A percentile compares a stretch with the other conserved stretches of the same genome.
phyloP scores from a whole-genome alignment of 2,329 filamentous ascomycete genomes.

The Mycosphaerella sp. region DNA sequence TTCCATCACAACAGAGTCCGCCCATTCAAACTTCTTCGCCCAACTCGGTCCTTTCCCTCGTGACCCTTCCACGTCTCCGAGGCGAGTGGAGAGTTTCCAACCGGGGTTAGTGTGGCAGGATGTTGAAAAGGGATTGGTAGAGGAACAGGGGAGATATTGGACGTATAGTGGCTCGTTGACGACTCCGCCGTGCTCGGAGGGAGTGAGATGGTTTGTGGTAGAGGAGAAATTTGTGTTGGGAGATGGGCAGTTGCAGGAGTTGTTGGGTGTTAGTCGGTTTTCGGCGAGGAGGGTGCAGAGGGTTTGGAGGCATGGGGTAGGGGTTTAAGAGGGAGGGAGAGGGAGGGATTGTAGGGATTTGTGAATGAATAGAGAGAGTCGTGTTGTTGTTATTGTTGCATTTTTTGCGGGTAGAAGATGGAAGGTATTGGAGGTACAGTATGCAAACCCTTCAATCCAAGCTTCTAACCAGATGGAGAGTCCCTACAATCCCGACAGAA shows the following conservation, averaged over 20 bases:
- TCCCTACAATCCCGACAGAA: too few species aligned
- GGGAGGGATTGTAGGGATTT: too few species aligned
- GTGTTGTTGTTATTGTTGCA: too few species aligned
- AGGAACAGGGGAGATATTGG: conserved; percentile 37
- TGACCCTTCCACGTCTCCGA: too few species aligned
- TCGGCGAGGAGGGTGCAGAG: conserved; percentile 40
- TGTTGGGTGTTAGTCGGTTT: conserved; percentile 42
- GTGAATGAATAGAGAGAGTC: too few species aligned
- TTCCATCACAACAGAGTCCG: conserved; percentile 22
- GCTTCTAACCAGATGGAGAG: too few species aligned
- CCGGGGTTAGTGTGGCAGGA: too few species aligned
- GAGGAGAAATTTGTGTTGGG: conserved; percentile 39
- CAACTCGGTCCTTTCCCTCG: conserved; percentile 28
- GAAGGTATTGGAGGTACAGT: too few species aligned
- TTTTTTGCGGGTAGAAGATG: too few species aligned
- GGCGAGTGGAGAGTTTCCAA: too few species aligned
- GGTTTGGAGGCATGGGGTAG: conserved; percentile 17
- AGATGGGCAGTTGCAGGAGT: conserved; percentile 44
- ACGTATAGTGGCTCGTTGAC: conserved; percentile 46
- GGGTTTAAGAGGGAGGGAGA: background rate
- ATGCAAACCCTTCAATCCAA: too few species aligned
- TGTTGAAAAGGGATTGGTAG: too few species aligned
- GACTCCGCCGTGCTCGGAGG: conserved; percentile 44
- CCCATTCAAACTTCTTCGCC: conserved; percentile 36
- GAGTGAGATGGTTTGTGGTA: conserved; percentile 43